These are phyloP conservation scores for Abelmoschus esculentus DNA, from an alignment of 345 rosid species.

Conservation along the genomic window DNA sequence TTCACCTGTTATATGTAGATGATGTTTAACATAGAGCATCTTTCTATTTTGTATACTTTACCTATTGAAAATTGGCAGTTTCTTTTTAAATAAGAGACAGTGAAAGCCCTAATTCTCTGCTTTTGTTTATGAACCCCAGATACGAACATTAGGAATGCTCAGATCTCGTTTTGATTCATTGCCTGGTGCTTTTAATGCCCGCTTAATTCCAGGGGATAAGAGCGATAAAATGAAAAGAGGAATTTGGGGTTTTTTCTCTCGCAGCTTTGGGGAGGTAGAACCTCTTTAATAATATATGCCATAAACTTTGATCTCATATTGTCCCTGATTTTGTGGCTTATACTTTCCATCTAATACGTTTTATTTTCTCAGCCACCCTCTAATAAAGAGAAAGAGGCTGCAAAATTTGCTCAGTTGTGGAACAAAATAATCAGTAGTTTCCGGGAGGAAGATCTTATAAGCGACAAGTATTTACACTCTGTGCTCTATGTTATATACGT, in stretches of 20 bases:
- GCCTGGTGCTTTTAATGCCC: constrained; percentile 83
- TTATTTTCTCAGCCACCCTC: constrained; percentile 35
- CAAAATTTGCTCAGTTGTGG: constrained; percentile 98
- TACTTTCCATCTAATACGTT: constrained; percentile 3
- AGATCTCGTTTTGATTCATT: constrained; percentile 85
- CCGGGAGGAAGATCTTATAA: constrained; percentile 94
- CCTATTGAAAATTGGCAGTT: neutral
- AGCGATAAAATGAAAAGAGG: constrained; percentile 65
- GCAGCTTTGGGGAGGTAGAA: constrained; percentile 47
- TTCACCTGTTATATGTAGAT: neutral
- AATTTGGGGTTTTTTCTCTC: constrained; percentile 55
- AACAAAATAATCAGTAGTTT: constrained; percentile 92
- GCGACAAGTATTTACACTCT: constrained; percentile 41
- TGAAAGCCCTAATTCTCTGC: neutral
- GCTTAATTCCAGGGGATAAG: constrained; percentile 70
- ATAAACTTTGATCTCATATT: neutral
- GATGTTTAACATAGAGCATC: neutral
- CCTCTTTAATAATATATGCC: neutral
- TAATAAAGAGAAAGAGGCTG: constrained; percentile 73
- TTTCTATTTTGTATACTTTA: neutral
- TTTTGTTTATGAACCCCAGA: constrained; percentile 38
- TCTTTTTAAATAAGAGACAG: neutral
- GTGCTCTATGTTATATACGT: neutral
- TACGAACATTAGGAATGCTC: constrained; percentile 97
- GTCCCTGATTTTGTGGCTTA: neutral